Base-by-base conservation (phyloP, 257 asterid species). In the Jasminum sambac region DNA sequence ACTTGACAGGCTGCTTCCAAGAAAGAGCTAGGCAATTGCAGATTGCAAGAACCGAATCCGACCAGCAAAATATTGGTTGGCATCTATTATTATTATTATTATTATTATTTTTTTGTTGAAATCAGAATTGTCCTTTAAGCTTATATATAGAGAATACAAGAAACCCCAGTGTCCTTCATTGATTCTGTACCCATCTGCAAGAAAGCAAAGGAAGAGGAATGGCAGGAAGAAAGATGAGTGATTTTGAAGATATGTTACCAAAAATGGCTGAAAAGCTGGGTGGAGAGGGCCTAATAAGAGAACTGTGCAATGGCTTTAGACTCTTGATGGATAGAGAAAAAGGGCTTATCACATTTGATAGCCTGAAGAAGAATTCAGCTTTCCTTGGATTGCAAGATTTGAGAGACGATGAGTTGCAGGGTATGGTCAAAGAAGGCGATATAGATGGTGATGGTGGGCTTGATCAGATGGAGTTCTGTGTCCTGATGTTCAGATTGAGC, bases 391-490 rank as follows among this genome's bases (percentile, higher is more conserved):
- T 91, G 61, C 90, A 89, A 34, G 89, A 84, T 69, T 69, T 89
- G 76, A 69, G 81, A 8, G 97, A 89, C 42, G 90, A 89, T 40
- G 96, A 91, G 77, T 64, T 89, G 68, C 60, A 52, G 77, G 78
- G 92, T 24, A 91, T 91, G 95, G 11, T 89, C 19, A 78, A 38
- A 17, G 97, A 89, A 78, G 97, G 96, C 0, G 94, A 90, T 68
- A 70, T 82, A 11, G 60, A 90, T 58, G 87, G 95, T 11, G 97
- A 90, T 44, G 95, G 89, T 0, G 90, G 81, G 0, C 83, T 90
- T 23, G 80, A 90, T 71, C 84, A 84, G 84, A 90, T 85, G 96
- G 97, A 90, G 70, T 90, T 90, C 66, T 90, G 97, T 36, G 95
- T 89, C 30, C 87, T 91, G 8, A 91, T 91, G 97, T 91, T 89